A percentile compares a stretch with the other conserved stretches of the same genome.
Conservation (phyloP, 257 asterid genomes). For the Capsicum rhomboideum region DNA sequence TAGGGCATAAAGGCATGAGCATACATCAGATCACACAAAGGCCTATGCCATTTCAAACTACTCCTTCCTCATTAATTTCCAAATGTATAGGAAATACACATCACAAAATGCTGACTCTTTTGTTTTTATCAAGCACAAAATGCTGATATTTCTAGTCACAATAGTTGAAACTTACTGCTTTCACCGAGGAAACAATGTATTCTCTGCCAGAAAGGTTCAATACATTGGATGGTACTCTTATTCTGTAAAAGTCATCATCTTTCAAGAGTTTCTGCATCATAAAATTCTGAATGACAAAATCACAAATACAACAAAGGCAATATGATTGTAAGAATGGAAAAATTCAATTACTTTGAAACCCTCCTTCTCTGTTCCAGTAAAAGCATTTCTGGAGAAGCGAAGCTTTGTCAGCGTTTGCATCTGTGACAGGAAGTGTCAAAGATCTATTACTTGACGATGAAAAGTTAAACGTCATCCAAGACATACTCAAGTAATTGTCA, state of each 20-base stretch:
- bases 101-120: background rate
- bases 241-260: conserved; percentile 78
- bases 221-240: conserved; percentile 76
- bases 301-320: background rate
- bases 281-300: conserved; percentile 3
- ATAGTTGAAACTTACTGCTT: conserved; percentile 56
- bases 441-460: background rate
- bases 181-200: conserved; percentile 67
- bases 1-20: background rate
- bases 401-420: conserved; percentile 90
- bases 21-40: background rate
- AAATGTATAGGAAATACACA: background rate
- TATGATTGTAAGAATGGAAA: background rate
- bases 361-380: conserved; percentile 61
- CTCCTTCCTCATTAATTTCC: background rate
- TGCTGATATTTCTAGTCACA: background rate
- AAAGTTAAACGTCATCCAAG: background rate
- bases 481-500: background rate
- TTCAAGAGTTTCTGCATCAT: conserved; percentile 68
- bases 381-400: conserved; percentile 72
- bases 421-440: background rate
- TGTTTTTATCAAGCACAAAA: no score
- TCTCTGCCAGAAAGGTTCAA: conserved; percentile 69
- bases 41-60: background rate
- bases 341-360: conserved; percentile 49